Conservation (phyloP, 495 filamentous ascomycete genomes). For the Penicillium dipodomyicola region DNA sequence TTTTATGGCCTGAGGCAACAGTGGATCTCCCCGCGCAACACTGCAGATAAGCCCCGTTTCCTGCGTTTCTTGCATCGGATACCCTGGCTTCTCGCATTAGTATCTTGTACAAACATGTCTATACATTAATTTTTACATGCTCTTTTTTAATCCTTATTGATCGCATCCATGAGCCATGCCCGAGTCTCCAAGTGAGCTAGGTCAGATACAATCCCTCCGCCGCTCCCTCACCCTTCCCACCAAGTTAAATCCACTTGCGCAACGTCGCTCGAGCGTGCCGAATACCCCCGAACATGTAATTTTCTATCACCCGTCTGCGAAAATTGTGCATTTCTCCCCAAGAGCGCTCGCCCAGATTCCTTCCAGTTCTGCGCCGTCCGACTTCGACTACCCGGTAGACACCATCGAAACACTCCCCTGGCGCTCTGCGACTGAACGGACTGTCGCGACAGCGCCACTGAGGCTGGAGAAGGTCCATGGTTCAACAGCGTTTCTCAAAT, state of each 20-base stretch:
- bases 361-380: conserved; percentile 40
- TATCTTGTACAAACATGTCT: conserved; percentile 16
- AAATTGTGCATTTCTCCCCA: conserved; percentile 62
- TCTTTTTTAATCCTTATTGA: conserved; percentile 14
- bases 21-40: conserved; percentile 11
- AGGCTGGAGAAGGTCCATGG: conserved; percentile 78
- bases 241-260: conserved; percentile 39
- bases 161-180: conserved; percentile 39
- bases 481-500: conserved; percentile 81
- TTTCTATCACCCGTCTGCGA: conserved; percentile 63
- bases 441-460: conserved; percentile 74
- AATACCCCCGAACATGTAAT: conserved; percentile 62
- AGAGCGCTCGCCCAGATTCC: conserved; percentile 41
- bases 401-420: conserved; percentile 61
- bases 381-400: conserved; percentile 50
- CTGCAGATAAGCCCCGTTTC: conserved; percentile 9
- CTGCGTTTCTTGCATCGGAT: conserved; percentile 18
- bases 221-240: conserved; percentile 61
- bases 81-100: conserved; percentile 14
- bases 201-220: conserved; percentile 41
- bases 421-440: conserved; percentile 73
- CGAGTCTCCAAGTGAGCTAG: conserved; percentile 37
- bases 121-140: conserved; percentile 17
- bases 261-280: conserved; percentile 36
- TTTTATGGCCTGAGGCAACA: conserved; percentile 1